Evolutionary conservation across 108 stramenopile genomes (phyloP), one percentile per base, ranked within the genome.

Genomic region (Fistulifera solaris): DNA sequence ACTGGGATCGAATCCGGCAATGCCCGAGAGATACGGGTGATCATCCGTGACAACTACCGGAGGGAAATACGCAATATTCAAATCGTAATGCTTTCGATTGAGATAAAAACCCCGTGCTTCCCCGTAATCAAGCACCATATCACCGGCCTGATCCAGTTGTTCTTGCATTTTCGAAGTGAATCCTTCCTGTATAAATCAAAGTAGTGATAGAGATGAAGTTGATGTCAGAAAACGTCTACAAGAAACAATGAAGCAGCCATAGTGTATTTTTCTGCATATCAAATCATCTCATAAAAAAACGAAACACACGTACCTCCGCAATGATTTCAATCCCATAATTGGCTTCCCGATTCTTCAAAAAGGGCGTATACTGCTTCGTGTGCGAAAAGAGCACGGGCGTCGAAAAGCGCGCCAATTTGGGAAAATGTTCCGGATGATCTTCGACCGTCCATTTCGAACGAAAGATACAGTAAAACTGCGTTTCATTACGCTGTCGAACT

Each of bases 401-500:
- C 47, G 62, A 56, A 52, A 56, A 70, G 28, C 52, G 38, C 12
- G 75, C 52, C 22, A 28, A 35, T 25, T 27, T 26, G 24, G 76
- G 76, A 59, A 65, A 77, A 25, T 71, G 62, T 11, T 47, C 45
- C 1, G 76, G 76, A 38, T 77, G 76, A 12, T 71, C 52, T 40
- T 61, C 39, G 17, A 42, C 25, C 31, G 40, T 68, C 76, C 76
- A 77, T 40, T 62, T 64, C 27, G 58, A 58, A 6, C 76, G 76
- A 64, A 77, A 71, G 54, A 66, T 68, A 54, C 76, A 77, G 38
- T 71, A 65, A 31, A 71, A 77, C 39, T 62, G 53, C 14, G 56
- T 57, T 2, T 18, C 21, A 22, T 57, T 57, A 22, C 21, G 41
- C 43, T 57, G 25, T 22, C 27, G 24, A n/a, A 21, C 3, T 2